A percentile compares a stretch with the other conserved stretches of the same genome.
Evolutionary conservation across 768 basidiomycete genomes (phyloP).

Genomic region (Mycena haematopus): DNA sequence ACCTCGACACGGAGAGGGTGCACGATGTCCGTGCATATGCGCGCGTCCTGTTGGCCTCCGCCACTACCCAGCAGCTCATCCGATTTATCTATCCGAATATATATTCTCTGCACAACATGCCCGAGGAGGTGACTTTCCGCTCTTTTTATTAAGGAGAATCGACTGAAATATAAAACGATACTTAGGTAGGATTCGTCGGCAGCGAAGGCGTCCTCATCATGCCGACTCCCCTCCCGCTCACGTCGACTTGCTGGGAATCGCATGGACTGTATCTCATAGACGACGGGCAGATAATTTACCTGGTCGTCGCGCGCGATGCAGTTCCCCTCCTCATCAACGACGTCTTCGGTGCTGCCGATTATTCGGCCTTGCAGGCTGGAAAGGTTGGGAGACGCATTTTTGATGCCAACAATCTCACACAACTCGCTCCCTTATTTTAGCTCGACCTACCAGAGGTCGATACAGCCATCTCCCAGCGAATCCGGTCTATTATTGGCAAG

Average conservation of each 20-base stretch:
- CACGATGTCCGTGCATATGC: constrained; percentile 58
- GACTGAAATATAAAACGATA: background rate
- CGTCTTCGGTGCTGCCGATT: constrained; percentile 53
- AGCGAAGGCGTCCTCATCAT: constrained; percentile 50
- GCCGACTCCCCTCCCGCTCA: constrained; percentile 54
- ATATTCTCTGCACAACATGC: constrained; percentile 62
- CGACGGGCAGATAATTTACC: constrained; percentile 60
- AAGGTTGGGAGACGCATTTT: constrained; percentile 41
- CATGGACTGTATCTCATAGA: constrained; percentile 62
- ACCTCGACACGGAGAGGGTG: constrained; percentile 55
- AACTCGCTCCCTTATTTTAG: constrained; percentile 30
- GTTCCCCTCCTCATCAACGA: constrained; percentile 58
- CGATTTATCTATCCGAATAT: constrained; percentile 59
- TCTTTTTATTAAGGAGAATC: background rate
- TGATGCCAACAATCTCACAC: background rate
- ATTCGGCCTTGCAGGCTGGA: constrained; percentile 51
- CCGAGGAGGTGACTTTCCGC: constrained; percentile 33
- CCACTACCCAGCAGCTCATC: constrained; percentile 51
- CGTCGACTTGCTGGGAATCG: constrained; percentile 54
- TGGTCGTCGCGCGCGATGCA: constrained; percentile 58
- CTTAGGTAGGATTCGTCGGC: constrained; percentile 21
- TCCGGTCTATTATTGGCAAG: constrained; percentile 56
- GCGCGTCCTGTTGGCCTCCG: constrained; percentile 52
- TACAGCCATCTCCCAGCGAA: constrained; percentile 54
- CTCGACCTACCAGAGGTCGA: constrained; percentile 53